Evolutionary conservation across 2,329 filamentous ascomycete genomes (phyloP).

Genomic region (Botrytis deweyae): DNA sequence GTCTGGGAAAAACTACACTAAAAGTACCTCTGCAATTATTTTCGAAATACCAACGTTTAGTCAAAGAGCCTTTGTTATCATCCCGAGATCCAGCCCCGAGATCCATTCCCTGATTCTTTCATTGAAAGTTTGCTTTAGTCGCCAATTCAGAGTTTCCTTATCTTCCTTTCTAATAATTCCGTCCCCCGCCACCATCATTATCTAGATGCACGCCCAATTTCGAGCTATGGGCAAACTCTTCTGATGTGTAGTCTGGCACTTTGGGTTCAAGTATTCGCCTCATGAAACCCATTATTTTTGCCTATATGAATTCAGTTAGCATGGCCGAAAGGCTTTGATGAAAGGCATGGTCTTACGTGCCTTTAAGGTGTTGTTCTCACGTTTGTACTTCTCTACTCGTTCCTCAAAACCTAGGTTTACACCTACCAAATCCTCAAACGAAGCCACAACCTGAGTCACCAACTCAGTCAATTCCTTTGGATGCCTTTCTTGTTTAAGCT

Average conservation of each 20-base stretch:
- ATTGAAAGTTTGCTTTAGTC: neutral
- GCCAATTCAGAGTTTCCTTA: neutral
- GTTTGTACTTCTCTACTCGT: too few relatives aligned
- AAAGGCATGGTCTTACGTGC: too few relatives aligned
- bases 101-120: neutral
- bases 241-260: neutral
- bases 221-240: neutral
- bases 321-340: neutral
- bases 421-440: too few relatives aligned
- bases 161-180: neutral
- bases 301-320: neutral
- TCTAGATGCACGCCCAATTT: neutral
- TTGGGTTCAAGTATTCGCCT: neutral
- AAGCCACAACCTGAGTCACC: too few relatives aligned
- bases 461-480: too few relatives aligned
- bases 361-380: too few relatives aligned
- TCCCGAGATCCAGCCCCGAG: neutral
- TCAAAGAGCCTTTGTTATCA: neutral
- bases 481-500: too few relatives aligned
- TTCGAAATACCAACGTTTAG: neutral
- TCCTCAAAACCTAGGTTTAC: too few relatives aligned
- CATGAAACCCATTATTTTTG: too few relatives aligned
- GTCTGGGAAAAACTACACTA: neutral
- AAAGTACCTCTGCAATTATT: neutral
- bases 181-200: too few relatives aligned